These are phyloP conservation scores for Boletus speciosus DNA, from an alignment of 768 basidiomycete species.

Conservation along the genomic window DNA sequence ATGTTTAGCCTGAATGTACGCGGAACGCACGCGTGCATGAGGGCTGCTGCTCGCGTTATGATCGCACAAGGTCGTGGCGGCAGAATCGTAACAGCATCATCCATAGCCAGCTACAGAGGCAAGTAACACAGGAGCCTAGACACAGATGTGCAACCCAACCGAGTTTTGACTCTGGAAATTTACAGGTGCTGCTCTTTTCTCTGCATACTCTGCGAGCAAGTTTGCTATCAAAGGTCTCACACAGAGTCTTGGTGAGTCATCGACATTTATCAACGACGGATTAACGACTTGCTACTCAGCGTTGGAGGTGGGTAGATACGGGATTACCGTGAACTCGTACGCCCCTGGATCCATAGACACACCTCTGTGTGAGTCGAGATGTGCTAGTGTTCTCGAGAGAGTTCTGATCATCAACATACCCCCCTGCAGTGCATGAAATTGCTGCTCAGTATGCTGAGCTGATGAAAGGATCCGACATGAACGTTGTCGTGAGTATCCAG, in stretches of 20 bases:
- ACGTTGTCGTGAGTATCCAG: not conserved
- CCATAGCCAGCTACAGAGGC: not conserved
- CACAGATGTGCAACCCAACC: not conserved
- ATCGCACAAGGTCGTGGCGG: slow-evolving; percentile 43
- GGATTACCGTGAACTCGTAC: slow-evolving; percentile 23
- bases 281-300: slow-evolving; percentile 5
- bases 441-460: not conserved
- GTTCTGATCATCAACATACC: not conserved
- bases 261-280: not conserved
- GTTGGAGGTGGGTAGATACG: slow-evolving; percentile 4
- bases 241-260: slow-evolving; percentile 17
- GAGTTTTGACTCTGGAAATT: slow-evolving; percentile 12
- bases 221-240: slow-evolving; percentile 39
- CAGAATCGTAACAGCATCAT: slow-evolving; percentile 32
- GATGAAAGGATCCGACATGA: not conserved
- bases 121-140: not conserved
- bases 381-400: not conserved
- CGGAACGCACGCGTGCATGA: slow-evolving; percentile 41
- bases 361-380: not conserved
- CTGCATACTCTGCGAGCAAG: slow-evolving; percentile 33
- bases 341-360: slow-evolving; percentile 12
- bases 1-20: slow-evolving; percentile 34
- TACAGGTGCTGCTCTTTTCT: not conserved
- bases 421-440: not conserved
- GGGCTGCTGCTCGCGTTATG: slow-evolving; percentile 42